A percentile compares a stretch with the other conserved stretches of the same genome.
Conservation (phyloP, 768 basidiomycete species). For the Leucogyrophana mollusca region DNA sequence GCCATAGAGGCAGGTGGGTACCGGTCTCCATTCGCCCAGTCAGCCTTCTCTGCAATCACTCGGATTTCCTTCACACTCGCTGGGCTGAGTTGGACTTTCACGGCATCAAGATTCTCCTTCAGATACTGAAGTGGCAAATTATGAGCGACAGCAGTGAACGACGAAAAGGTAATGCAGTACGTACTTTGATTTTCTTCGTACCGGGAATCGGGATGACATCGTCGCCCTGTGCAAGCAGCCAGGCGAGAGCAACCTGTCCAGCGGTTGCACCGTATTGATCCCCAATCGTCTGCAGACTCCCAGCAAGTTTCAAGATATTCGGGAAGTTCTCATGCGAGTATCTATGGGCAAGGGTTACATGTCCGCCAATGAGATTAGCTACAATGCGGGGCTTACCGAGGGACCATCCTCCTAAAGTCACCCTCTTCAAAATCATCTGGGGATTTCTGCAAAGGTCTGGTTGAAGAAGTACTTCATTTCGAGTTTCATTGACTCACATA, state of each 20-base stretch:
- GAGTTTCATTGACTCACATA: slow-evolving; percentile 28
- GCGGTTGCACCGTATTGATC: slow-evolving; percentile 31
- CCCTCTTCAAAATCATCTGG: slow-evolving; percentile 28
- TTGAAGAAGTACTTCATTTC: slow-evolving; percentile 6
- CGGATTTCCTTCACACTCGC: slow-evolving; percentile 39
- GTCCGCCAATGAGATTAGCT: slow-evolving; percentile 25
- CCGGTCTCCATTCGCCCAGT: slow-evolving; percentile 21
- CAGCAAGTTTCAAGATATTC: slow-evolving; percentile 37
- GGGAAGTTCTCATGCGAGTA: slow-evolving; percentile 44
- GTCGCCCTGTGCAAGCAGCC: slow-evolving; percentile 37
- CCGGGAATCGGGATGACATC: slow-evolving; percentile 42
- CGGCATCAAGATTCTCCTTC: slow-evolving; percentile 42
- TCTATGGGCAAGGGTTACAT: slow-evolving; percentile 28
- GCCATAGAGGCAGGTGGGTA: slow-evolving; percentile 13
- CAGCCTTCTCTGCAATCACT: slow-evolving; percentile 30
- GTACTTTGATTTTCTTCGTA: slow-evolving; percentile 32
- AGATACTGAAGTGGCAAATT: slow-evolving; percentile 31
- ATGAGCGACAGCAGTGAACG: neutral
- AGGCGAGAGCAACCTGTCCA: slow-evolving; percentile 41
- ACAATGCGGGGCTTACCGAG: slow-evolving; percentile 26
- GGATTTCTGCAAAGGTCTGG: slow-evolving; percentile 22
- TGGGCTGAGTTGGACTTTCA: slow-evolving; percentile 29
- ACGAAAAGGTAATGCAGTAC: neutral
- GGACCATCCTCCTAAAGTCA: slow-evolving; percentile 22
- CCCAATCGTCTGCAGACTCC: slow-evolving; percentile 32